Base-by-base conservation (phyloP, 2,329 filamentous ascomycete species). In the Paraphoma chrysanthemicola region DNA sequence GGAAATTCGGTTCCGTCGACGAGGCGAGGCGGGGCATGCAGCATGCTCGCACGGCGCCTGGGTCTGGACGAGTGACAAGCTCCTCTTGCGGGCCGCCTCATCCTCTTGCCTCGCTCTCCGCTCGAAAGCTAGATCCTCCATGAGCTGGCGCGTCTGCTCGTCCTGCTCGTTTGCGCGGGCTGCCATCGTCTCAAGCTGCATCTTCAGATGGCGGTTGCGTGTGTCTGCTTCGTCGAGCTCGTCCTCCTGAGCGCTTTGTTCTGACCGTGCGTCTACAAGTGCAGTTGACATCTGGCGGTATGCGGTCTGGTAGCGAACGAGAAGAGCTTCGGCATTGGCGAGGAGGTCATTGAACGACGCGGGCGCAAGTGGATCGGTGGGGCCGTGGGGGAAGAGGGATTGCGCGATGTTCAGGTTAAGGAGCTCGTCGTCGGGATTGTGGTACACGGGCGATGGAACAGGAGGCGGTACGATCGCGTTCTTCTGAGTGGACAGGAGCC, bases 141-240 rank as follows among this genome's bases (percentile, higher is more conserved):
- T 68, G 30, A 77, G 54, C 16, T 51, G 60, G 23, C 66, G 64
- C 76, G 87, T 86, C 48, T 82, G 80, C 62, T 80, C 80, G 56
- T 86, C 84, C 66, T 87, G 85, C 64, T 86, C 82, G 14, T 79
- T 73, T 2, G 83, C 81, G 57, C 82, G 81, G 33, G 80, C 80
- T 5, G 85, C 83, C 80, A 88, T 84, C 38, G 83, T 84, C 68
- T 87, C 83, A 17, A 89, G 77, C 70, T 88, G 86, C 60, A 83
- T 78, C 73, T 87, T 88, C 51, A 88, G 74, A 63, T 87, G 83
- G 38, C 81, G 78, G 12, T 83, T 80, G 7, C 85, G 80, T 39
- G 84, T 86, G 33, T 86, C 80, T 12, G 85, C 81, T 63, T 88
- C 86, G 57, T 87, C 85, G 0, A 86, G 78, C 69, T 88, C 86